Percentiles rank a stretch among this genome's conserved stretches.
Evolutionary conservation across 306 rosid species (phyloP).

Genomic region (Cucumis hystrix): DNA sequence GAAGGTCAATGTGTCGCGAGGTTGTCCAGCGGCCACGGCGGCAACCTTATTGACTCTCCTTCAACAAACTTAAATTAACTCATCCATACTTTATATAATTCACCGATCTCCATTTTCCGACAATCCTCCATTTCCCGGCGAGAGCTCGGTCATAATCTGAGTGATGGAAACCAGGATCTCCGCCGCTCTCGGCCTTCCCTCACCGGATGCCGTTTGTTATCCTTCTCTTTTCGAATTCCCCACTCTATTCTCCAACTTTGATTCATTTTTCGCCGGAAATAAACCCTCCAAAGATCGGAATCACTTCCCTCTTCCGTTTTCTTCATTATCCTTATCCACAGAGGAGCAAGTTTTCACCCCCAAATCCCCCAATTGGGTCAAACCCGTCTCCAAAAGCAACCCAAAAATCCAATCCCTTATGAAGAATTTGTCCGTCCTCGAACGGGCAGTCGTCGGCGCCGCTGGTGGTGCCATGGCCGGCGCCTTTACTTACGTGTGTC

Average conservation of each 20-base stretch:
- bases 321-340: conserved; percentile 27
- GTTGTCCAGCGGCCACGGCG: not conserved
- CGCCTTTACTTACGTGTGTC: conserved; percentile 88
- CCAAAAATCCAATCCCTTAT: conserved; percentile 28
- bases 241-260: conserved; percentile 34
- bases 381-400: conserved; percentile 14
- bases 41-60: not conserved
- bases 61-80: not conserved
- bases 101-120: not conserved
- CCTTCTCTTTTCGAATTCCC: conserved; percentile 13
- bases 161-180: conserved; percentile 63
- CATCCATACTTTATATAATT: not conserved
- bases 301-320: conserved; percentile 16
- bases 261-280: conserved; percentile 9
- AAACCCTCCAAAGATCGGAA: not conserved
- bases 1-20: not conserved
- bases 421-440: conserved; percentile 51
- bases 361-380: conserved; percentile 16
- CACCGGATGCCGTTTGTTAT: conserved; percentile 17
- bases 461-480: conserved; percentile 85
- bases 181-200: conserved; percentile 54
- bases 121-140: not conserved
- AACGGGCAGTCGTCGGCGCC: conserved; percentile 79
- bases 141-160: not conserved
- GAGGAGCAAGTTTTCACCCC: conserved; percentile 10